These are phyloP conservation scores for Xylaria sp. DNA, from an alignment of 2,329 filamentous ascomycete genomes.

Conservation along the genomic window DNA sequence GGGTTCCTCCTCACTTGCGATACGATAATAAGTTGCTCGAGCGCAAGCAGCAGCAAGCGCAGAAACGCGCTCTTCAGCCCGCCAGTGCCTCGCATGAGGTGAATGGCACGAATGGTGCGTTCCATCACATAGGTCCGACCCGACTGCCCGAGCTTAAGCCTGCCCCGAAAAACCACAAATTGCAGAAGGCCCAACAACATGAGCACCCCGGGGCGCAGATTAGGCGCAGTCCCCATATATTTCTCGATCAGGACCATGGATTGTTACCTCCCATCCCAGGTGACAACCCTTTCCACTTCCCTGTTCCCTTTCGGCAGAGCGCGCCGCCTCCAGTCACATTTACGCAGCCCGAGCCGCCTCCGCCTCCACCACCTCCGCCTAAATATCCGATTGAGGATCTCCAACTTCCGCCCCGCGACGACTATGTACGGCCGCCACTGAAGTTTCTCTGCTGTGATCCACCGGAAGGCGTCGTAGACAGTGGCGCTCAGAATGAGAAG, in stretches of 20 bases:
- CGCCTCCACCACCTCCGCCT: conserved; percentile 74
- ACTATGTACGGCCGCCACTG: conserved; percentile 74
- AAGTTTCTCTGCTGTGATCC: conserved; percentile 79
- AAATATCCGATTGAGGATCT: conserved; percentile 98
- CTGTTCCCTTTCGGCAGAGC: conserved; percentile 56
- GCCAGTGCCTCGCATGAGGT: conserved; percentile 52
- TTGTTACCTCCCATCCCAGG: conserved; percentile 55
- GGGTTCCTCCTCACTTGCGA: conserved; percentile 82
- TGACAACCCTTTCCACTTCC: conserved; percentile 60
- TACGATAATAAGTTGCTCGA: conserved; percentile 83
- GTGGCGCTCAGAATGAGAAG: conserved; percentile 62
- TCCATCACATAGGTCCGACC: conserved; percentile 58
- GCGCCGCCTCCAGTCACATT: conserved; percentile 57
- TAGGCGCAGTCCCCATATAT: conserved; percentile 53
- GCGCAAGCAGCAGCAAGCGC: conserved; percentile 76
- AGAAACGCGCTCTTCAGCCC: conserved; percentile 66
- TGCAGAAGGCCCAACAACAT: conserved; percentile 61
- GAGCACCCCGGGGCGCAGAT: conserved; percentile 51
- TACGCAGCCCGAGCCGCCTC: conserved; percentile 62
- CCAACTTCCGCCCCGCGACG: conserved; percentile 76
- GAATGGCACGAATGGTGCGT: conserved; percentile 50
- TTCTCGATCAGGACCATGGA: conserved; percentile 52
- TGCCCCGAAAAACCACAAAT: conserved; percentile 74
- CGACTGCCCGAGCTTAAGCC: conserved; percentile 79
- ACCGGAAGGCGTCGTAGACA: conserved; percentile 60